A percentile compares a stretch with the other conserved stretches of the same genome.
Conservation (phyloP, 768 basidiomycete genomes). For the Russula olivacea region DNA sequence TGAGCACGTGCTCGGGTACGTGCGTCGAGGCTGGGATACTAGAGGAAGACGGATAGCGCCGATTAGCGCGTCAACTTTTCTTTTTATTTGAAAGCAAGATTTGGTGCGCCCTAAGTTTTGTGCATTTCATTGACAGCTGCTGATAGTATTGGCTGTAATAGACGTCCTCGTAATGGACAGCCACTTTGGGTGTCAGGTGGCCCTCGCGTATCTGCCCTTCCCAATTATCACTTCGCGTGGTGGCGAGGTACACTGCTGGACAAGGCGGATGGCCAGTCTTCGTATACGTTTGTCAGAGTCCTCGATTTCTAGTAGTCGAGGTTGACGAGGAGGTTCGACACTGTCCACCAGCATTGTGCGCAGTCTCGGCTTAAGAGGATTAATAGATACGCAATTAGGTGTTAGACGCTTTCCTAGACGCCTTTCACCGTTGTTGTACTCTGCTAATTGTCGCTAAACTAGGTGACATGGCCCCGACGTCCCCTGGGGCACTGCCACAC, state of each 20-base stretch:
- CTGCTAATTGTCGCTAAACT: conserved; percentile 10
- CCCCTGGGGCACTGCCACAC: neutral
- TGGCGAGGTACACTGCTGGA: neutral
- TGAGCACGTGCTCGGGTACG: neutral
- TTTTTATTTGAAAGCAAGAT: no score
- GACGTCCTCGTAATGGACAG: neutral
- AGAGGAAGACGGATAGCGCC: neutral
- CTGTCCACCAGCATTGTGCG: neutral
- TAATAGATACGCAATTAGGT: neutral
- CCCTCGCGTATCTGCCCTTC: neutral
- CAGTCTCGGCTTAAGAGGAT: neutral
- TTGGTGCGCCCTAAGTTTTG: neutral
- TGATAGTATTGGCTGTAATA: neutral
- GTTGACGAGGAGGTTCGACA: neutral
- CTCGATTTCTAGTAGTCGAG: neutral
- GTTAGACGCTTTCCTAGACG: neutral
- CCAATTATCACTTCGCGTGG: neutral
- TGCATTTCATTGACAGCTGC: neutral
- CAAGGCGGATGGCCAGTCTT: neutral
- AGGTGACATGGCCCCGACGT: neutral
- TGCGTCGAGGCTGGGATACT: neutral
- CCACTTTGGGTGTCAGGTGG: neutral
- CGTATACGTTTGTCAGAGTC: neutral
- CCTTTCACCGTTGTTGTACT: neutral
- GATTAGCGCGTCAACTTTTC: neutral